A percentile compares a stretch with the other conserved stretches of the same genome.
phyloP scores from a whole-genome alignment of 1,284 basidiomycete genomes.

The Trametes pubescens region DNA sequence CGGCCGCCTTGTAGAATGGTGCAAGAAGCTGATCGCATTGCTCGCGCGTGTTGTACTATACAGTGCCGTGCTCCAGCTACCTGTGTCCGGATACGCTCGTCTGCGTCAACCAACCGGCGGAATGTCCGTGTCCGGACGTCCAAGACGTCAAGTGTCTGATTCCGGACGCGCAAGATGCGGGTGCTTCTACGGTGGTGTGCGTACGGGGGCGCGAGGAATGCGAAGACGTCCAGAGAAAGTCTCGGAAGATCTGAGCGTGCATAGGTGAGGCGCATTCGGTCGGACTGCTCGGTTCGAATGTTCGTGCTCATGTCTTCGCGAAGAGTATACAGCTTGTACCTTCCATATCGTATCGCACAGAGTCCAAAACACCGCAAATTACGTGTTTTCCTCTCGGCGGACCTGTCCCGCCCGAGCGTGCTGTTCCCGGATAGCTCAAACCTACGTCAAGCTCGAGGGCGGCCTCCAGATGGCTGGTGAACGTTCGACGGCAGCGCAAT shows the following conservation, averaged over 20 bases:
- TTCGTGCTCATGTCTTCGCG: background rate
- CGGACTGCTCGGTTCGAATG: background rate
- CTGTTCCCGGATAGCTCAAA: background rate
- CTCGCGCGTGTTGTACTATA: background rate
- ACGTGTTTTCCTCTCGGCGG: background rate
- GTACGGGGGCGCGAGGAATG: conserved; percentile 49
- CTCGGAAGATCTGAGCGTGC: conserved; percentile 39
- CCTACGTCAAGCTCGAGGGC: background rate
- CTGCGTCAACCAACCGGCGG: conserved; percentile 48
- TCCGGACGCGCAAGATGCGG: conserved; percentile 46
- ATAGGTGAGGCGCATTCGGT: conserved; percentile 30
- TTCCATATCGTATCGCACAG: background rate
- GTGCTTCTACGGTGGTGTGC: conserved; percentile 49
- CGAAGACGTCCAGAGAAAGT: conserved; percentile 45
- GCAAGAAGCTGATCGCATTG: conserved; percentile 2
- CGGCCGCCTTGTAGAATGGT: background rate
- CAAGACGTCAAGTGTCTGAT: conserved; percentile 54
- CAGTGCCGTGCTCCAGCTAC: conserved; percentile 49
- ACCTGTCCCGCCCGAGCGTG: background rate
- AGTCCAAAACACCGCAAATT: background rate
- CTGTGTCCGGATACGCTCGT: conserved; percentile 51
- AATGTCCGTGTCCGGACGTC: conserved; percentile 53
- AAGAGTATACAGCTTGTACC: background rate
- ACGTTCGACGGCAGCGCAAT: background rate
- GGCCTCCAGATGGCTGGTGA: too few relatives aligned